Conservation (phyloP, 1,139 yeast genomes). For the Taphrina pruni region DNA sequence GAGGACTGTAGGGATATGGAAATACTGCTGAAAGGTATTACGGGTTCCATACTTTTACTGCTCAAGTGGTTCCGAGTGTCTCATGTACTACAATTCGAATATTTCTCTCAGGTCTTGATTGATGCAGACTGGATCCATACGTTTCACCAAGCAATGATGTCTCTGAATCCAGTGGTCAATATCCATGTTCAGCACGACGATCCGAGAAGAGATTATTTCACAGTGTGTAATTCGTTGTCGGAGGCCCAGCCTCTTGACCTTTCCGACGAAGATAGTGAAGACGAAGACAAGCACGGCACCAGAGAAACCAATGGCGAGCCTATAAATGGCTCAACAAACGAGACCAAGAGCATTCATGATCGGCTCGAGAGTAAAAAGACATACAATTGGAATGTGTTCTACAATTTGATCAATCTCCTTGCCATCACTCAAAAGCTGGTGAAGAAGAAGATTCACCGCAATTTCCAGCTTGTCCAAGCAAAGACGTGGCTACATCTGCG, state of each 20-base stretch:
- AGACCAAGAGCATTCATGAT: background rate
- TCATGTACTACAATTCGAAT: conserved; percentile 80
- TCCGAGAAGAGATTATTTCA: conserved; percentile 18
- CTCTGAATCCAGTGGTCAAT: conserved; percentile 30
- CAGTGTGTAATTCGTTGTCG: conserved; percentile 11
- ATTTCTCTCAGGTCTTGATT: conserved; percentile 70
- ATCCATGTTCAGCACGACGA: conserved; percentile 18
- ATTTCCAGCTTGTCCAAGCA: conserved; percentile 54
- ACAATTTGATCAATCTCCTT: conserved; percentile 51
- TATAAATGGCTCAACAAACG: background rate
- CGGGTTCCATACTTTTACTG: conserved; percentile 61
- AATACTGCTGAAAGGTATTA: conserved; percentile 65
- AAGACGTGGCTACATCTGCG: conserved; percentile 55
- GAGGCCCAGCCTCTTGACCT: conserved; percentile 3
- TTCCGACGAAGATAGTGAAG: background rate
- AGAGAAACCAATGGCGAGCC: background rate
- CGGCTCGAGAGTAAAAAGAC: background rate
- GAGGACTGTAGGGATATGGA: conserved; percentile 62
- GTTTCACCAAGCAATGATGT: conserved; percentile 34
- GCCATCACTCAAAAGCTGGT: conserved; percentile 52
- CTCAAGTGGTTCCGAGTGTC: conserved; percentile 79
- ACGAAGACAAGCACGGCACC: conserved; percentile 1
- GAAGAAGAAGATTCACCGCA: conserved; percentile 54
- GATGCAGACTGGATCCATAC: conserved; percentile 62
- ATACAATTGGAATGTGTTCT: conserved; percentile 48